Base-by-base conservation (phyloP, 2,329 filamentous ascomycete genomes). In the Trichoderma koningiopsis region DNA sequence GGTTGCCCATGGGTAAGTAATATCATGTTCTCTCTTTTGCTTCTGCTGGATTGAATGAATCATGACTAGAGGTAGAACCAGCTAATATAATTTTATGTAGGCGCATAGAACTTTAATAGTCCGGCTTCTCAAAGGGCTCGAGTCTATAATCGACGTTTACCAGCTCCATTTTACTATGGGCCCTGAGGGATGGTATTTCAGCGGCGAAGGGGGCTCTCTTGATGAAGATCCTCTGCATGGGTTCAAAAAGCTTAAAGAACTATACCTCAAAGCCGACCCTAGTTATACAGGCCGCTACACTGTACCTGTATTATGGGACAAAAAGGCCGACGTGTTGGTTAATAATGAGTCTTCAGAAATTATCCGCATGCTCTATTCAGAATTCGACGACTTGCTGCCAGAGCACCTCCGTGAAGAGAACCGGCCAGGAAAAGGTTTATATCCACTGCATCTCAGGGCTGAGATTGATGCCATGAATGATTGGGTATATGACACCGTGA, bases 341-440 rank as follows among this genome's bases (percentile, higher is more conserved):
- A 94, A 87, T 83, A 96, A 96, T 72, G 93, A 96, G 82, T 92
- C 89, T 67, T 88, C 88, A 64, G 93, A 96, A 78, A 95, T 96
- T 73, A 93, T 96, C 73, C 87, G 92, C 72, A 94, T 95, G 91
- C 83, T 96, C 71, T 93, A 93, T 79, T 84, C 85, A 13, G 91
- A 88, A 67, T 94, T 94, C 74, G 91, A 94, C 71, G 81, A 84
- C 59, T 75, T 89, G 6, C 76, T 90, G 1, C 84, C 85, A 0
- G 82, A 83, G 24, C 72, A 85, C 65, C 81, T 84, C 69, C 84
- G 84, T 8, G 88, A 91, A 72, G 75, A 55, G 0, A 85, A 81
- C 68, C 82, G 80, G 60, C 80, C 82, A 0, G 82, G 82, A 1
- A 78, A 88, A 4, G 87, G 88, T 2, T 81, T 90, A n/a, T 87